Percentiles rank a stretch among this genome's conserved stretches.
Evolutionary conservation across 495 filamentous ascomycete genomes (phyloP).

Genomic region (Podospora sp.): DNA sequence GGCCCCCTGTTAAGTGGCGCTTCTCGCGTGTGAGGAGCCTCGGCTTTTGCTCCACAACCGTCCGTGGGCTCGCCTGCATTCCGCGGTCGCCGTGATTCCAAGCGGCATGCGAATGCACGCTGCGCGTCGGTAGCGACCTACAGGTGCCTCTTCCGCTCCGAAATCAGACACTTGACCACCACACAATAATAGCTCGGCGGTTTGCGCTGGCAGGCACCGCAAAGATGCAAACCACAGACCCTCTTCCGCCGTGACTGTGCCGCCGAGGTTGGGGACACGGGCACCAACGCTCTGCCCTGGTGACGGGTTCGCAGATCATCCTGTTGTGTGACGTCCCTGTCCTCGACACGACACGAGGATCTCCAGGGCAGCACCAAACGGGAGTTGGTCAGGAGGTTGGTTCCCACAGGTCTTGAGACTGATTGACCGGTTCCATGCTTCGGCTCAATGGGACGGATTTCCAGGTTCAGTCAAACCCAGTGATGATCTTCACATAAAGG

Average conservation of each 20-base stretch:
- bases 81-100: background rate
- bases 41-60: background rate
- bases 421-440: background rate
- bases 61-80: background rate
- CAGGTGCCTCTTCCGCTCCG: background rate
- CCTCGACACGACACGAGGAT: background rate
- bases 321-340: background rate
- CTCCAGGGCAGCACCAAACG: background rate
- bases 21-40: slow-evolving; percentile 7
- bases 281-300: background rate
- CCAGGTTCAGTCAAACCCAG: slow-evolving; percentile 2
- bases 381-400: background rate
- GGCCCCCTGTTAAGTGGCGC: background rate
- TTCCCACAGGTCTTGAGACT: background rate
- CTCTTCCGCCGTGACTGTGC: no score
- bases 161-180: background rate
- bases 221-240: no score
- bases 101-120: slow-evolving; percentile 3
- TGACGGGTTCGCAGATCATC: background rate
- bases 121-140: no score
- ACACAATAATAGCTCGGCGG: no score
- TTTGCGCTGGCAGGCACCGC: no score
- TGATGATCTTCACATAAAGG: background rate
- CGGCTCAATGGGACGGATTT: background rate
- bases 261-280: no score